Evolutionary conservation across 2,329 filamentous ascomycete species (phyloP).

Genomic region (Cladosporium oxysporum): DNA sequence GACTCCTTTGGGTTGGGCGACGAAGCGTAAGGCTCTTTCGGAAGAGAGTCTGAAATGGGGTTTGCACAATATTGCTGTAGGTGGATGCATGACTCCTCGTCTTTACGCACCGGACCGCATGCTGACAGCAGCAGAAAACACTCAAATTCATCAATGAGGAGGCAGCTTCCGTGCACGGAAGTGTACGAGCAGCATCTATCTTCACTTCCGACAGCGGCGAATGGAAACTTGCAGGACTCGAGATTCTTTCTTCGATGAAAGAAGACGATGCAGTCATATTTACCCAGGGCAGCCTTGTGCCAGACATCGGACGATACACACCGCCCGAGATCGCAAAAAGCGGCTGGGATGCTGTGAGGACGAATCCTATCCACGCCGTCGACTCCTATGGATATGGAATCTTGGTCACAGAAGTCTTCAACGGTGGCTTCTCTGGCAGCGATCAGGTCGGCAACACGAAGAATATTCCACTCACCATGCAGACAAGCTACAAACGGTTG

Average conservation of each 20-base stretch:
- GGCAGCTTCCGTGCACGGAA: slow-evolving; percentile 87
- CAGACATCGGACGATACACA: slow-evolving; percentile 80
- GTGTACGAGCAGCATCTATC: slow-evolving; percentile 78
- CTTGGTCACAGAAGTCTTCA: slow-evolving; percentile 88
- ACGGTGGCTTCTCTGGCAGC: slow-evolving; percentile 72
- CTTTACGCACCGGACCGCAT: background rate
- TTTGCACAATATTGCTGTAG: slow-evolving; percentile 77
- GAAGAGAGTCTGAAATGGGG: slow-evolving; percentile 98
- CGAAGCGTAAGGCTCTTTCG: slow-evolving; percentile 81
- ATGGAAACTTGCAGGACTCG: slow-evolving; percentile 95
- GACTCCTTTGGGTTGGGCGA: slow-evolving; percentile 83
- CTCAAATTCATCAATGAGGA: slow-evolving; percentile 96
- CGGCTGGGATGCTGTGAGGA: slow-evolving; percentile 91
- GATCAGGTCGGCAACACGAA: slow-evolving; percentile 86
- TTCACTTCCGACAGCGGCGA: slow-evolving; percentile 96
- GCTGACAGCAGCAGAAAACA: slow-evolving; percentile 63
- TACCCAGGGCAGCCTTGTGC: slow-evolving; percentile 82
- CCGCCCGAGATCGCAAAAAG: slow-evolving; percentile 82
- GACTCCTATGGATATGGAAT: slow-evolving; percentile 87
- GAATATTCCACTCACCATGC: slow-evolving; percentile 83
- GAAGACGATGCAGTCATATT: slow-evolving; percentile 94
- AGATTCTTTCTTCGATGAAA: slow-evolving; percentile 90
- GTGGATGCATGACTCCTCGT: slow-evolving; percentile 20
- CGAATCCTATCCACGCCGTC: slow-evolving; percentile 74
- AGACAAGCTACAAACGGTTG: slow-evolving; percentile 85